A percentile compares a stretch with the other conserved stretches of the same genome.
Evolutionary conservation across 2,329 filamentous ascomycete species (phyloP).

Genomic region (Fusarium napiforme): DNA sequence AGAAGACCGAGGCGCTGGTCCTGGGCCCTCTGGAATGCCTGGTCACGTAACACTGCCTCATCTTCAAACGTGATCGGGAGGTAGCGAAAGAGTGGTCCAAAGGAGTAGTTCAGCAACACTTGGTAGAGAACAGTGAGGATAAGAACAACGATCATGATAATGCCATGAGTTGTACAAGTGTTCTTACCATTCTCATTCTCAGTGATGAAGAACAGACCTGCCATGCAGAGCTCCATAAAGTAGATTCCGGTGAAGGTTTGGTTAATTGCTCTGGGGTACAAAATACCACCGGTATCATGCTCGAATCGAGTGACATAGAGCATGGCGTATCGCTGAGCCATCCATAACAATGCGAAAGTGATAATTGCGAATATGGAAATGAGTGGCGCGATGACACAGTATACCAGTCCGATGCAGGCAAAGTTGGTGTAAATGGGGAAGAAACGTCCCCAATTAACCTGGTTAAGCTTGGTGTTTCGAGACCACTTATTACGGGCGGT

Average conservation of each 20-base stretch:
- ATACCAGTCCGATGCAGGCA: slow-evolving; percentile 90
- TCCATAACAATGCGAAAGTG: slow-evolving; percentile 91
- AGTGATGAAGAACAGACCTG: slow-evolving; percentile 89
- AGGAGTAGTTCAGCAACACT: slow-evolving; percentile 81
- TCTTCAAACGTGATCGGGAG: slow-evolving; percentile 96
- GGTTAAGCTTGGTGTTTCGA: slow-evolving; percentile 80
- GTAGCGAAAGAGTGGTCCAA: slow-evolving; percentile 86
- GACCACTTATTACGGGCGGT: slow-evolving; percentile 86
- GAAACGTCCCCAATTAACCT: slow-evolving; percentile 89
- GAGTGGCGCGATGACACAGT: slow-evolving; percentile 87
- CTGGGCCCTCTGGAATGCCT: slow-evolving; percentile 85
- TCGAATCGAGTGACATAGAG: slow-evolving; percentile 92
- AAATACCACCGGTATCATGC: slow-evolving; percentile 88
- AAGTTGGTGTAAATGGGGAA: slow-evolving; percentile 98
- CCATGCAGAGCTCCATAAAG: slow-evolving; percentile 89
- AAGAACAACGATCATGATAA: slow-evolving; percentile 82
- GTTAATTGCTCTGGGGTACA: slow-evolving; percentile 93
- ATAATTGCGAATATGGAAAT: slow-evolving; percentile 94
- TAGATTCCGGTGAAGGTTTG: slow-evolving; percentile 96
- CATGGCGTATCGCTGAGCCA: slow-evolving; percentile 96
- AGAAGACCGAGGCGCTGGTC: slow-evolving; percentile 73
- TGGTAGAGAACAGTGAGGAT: slow-evolving; percentile 82
- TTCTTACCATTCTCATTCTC: slow-evolving; percentile 63
- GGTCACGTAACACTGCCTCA: slow-evolving; percentile 89
- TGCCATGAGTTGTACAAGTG: slow-evolving; percentile 79